These are phyloP conservation scores for Aureobasidium sp. DNA, from an alignment of 2,329 filamentous ascomycete species.

Conservation along the genomic window DNA sequence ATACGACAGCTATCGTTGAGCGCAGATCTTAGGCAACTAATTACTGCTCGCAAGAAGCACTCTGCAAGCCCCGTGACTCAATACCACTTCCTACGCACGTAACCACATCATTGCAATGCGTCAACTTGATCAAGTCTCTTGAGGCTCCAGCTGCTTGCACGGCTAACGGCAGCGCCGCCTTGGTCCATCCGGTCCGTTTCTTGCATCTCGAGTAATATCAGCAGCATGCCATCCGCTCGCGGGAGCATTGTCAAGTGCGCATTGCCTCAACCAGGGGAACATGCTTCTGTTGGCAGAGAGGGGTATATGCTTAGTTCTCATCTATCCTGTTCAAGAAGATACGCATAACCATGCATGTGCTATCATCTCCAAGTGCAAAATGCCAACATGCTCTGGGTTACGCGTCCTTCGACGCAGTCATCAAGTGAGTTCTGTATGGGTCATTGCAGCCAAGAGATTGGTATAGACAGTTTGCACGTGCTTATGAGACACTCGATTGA, in stretches of 20 bases:
- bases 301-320: not conserved
- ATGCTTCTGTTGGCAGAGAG: not conserved
- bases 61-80: too few relatives aligned
- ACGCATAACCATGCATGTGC: not conserved
- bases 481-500: not conserved
- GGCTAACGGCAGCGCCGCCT: not conserved
- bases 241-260: not conserved
- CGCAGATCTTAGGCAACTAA: too few relatives aligned
- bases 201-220: not conserved
- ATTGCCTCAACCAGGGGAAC: not conserved
- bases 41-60: not conserved
- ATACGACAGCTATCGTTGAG: too few relatives aligned
- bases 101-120: not conserved
- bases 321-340: not conserved
- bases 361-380: not conserved
- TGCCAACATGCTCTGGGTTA: not conserved
- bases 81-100: not conserved
- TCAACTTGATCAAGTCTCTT: not conserved
- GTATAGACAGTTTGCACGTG: not conserved
- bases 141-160: too few relatives aligned
- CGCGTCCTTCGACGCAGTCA: slow-evolving; percentile 1
- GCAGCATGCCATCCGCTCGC: not conserved
- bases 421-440: not conserved
- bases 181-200: not conserved
- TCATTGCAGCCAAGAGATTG: not conserved